phyloP scores from a whole-genome alignment of 805 yeast species.

The Barnettozyma sucrosica region DNA sequence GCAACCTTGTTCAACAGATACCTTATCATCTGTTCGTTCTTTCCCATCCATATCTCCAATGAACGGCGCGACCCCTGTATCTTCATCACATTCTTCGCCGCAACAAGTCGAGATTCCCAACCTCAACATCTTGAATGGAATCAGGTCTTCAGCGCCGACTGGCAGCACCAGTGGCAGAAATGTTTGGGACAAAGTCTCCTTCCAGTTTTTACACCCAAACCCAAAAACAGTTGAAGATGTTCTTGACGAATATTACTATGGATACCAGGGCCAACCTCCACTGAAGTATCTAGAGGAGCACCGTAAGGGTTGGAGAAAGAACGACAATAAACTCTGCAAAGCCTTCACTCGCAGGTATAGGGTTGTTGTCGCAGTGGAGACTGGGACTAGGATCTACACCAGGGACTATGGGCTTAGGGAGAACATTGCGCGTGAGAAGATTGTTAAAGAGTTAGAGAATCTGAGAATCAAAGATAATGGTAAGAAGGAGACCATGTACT shows the following conservation, averaged over 20 bases:
- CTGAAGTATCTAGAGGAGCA: constrained; percentile 23
- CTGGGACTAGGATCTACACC: constrained; percentile 16
- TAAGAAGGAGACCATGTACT: constrained; percentile 27
- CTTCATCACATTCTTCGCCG: neutral
- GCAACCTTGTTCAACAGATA: constrained; percentile 1
- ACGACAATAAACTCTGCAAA: constrained; percentile 23
- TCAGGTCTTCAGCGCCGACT: constrained; percentile 1
- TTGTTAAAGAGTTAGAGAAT: constrained; percentile 21
- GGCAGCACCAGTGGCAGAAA: constrained; percentile 11
- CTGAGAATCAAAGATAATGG: constrained; percentile 21
- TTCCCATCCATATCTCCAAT: constrained; percentile 9
- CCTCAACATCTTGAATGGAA: constrained; percentile 10
- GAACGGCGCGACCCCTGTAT: constrained; percentile 1
- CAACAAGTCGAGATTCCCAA: constrained; percentile 1
- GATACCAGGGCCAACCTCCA: constrained; percentile 26
- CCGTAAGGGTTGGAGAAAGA: constrained; percentile 26
- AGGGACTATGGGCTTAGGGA: constrained; percentile 19
- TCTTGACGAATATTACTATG: constrained; percentile 25
- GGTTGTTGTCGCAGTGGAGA: constrained; percentile 24
- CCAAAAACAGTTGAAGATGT: constrained; percentile 26
- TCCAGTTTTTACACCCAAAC: constrained; percentile 20
- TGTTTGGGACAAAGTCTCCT: constrained; percentile 18
- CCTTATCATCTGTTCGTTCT: constrained; percentile 4
- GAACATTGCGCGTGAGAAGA: constrained; percentile 19
- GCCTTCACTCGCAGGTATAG: constrained; percentile 25